A percentile compares a stretch with the other conserved stretches of the same genome.
These are phyloP conservation scores for Spinacia oleracea DNA, from an alignment of 179 eudicot species.

Conservation along the genomic window DNA sequence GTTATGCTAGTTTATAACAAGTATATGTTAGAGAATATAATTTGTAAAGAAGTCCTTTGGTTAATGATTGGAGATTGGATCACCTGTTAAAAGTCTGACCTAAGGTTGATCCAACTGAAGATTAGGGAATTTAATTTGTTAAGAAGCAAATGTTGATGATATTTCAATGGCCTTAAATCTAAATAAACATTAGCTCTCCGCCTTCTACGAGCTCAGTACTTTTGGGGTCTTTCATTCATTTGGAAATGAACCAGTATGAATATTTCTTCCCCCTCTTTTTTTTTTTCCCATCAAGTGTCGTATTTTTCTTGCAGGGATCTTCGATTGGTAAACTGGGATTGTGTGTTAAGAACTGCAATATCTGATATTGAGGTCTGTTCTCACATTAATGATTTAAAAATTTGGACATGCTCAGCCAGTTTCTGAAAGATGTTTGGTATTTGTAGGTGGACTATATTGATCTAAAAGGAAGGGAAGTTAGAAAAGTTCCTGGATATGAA, in stretches of 20 bases:
- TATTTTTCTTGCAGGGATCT: constrained; percentile 50
- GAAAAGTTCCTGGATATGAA: constrained; percentile 85
- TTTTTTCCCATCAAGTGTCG: background rate
- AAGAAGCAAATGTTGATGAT: background rate
- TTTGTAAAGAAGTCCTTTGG: background rate
- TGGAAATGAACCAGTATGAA: background rate
- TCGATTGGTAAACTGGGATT: constrained; percentile 92
- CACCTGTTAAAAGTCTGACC: no score
- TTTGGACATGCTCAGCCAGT: background rate
- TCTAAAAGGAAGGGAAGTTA: constrained; percentile 65
- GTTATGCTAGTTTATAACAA: no score
- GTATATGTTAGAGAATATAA: no score
- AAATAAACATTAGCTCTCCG: background rate
- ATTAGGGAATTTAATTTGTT: no score
- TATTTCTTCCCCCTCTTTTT: background rate
- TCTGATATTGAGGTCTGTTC: constrained; percentile 82
- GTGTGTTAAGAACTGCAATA: constrained; percentile 87
- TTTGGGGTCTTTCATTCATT: background rate
- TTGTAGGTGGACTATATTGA: constrained; percentile 79
- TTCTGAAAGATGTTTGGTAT: constrained; percentile 26
- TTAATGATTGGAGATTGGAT: background rate
- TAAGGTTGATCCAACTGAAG: no score
- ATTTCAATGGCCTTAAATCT: background rate
- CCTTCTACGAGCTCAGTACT: background rate
- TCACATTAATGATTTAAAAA: constrained; percentile 4